Evolutionary conservation across 1,284 basidiomycete genomes (phyloP), one percentile per base, ranked within the genome.

Genomic region (Boletus semigastroideus): DNA sequence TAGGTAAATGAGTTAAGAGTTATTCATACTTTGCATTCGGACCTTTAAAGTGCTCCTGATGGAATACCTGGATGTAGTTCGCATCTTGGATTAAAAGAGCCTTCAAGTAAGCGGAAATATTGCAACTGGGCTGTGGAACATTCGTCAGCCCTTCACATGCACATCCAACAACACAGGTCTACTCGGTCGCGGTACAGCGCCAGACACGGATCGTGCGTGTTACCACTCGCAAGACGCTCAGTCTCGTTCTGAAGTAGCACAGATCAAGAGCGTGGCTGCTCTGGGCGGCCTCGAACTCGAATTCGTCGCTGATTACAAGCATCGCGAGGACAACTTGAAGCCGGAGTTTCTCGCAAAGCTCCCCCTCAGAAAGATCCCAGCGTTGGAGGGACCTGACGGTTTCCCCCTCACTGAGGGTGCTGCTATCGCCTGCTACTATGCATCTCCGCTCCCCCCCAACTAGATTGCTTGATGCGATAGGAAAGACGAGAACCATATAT

Each of bases 361-460:
- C 75, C 86, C 90, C 41, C 78, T 83, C 59, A 91, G 88, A 57
- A 92, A 91, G 78, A 83, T 95, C 62, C 95, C 96, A 39, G 86
- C 86, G 34, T 83, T 91, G 52, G 90, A 94, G 71, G 76, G 78
- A 48, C 72, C 78, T 40, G 86, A 96, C 70, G 94, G 93, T 55
- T 84, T 93, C 78, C 78, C 77, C 62, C 75, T 98, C 57, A 82
- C 84, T 63, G 95, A 97, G 79, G 78, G 80, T 51, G 72, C 76
- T 55, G 86, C 93, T 53, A 94, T 98, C 70, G 87, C 91, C 48
- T 86, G 84, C 59, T 95, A 97, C 76, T 65, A 95, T 98, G 74
- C 85, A 94, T 87, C 61, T 56, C 58, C 61, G 36, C 36, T 46
- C 47, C 25, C 20, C 19, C 41, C 39, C 8, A 20, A 27, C 25